phyloP scores from a whole-genome alignment of 768 basidiomycete genomes.

The Russula sp. region DNA sequence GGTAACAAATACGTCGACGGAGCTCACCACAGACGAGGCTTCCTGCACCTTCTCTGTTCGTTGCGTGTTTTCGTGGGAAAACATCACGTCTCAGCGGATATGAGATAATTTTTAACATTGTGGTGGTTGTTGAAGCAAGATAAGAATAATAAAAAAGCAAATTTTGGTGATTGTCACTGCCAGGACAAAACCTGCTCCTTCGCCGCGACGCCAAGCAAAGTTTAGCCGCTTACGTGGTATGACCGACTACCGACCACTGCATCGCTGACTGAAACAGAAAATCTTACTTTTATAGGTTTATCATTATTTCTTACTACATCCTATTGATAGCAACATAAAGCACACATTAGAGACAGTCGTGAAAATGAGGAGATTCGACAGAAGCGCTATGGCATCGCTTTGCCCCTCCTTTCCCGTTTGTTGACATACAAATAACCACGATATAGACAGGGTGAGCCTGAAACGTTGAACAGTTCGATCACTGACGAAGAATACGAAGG shows the following conservation, averaged over 20 bases:
- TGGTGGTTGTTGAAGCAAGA: too few relatives aligned
- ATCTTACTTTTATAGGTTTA: too few relatives aligned
- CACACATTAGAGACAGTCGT: background rate
- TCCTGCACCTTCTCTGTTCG: conserved; percentile 50
- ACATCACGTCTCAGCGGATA: conserved; percentile 32
- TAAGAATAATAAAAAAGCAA: conserved; percentile 7
- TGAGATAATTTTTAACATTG: conserved; percentile 34
- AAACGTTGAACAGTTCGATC: conserved; percentile 1
- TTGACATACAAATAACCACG: background rate
- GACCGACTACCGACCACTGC: too few relatives aligned
- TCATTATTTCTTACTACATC: background rate
- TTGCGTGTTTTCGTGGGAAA: conserved; percentile 48
- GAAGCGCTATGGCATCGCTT: background rate
- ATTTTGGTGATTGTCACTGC: background rate
- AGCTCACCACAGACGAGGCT: conserved; percentile 41
- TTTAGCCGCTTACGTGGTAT: too few relatives aligned
- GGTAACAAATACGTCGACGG: background rate
- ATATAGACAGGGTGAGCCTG: background rate
- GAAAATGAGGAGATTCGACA: background rate
- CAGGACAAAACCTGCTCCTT: too few relatives aligned
- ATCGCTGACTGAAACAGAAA: too few relatives aligned
- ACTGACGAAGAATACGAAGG: background rate
- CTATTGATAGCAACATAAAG: background rate
- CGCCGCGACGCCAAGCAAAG: too few relatives aligned
- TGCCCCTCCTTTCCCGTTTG: background rate